Base-by-base conservation (phyloP, 257 asterid genomes). In the Galeopsis tetrahit region DNA sequence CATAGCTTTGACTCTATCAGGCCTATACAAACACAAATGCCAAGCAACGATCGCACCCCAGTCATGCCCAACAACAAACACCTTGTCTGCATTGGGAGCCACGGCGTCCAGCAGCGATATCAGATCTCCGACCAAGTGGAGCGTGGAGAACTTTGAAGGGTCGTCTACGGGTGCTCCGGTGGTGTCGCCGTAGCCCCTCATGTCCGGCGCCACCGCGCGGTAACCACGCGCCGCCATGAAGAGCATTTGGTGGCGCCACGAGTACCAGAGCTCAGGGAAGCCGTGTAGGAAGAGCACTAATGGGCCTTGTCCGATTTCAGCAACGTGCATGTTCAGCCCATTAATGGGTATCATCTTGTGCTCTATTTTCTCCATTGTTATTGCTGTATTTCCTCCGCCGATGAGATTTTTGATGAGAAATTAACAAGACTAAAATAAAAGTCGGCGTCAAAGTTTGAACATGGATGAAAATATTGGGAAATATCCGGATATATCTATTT, bases 201-300 rank as follows among this genome's bases (percentile, higher is more conserved):
- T 73, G 76, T 90, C 96, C 36, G 87, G 96, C 28, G 96, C 96
- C 73, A 82, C 89, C 1, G 86, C 92, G 0, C 85, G 84, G 79
- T 79, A 92, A 13, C 96, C 96, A 13, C 80, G 90, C 40, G 64
- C 85, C 2, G 95, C 96, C 91, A 88, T 31, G 87, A 70, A 88
- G 2, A 55, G 44, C 74, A 92, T 88, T 57, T 92, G 96, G 87
- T 92, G 95, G 75, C 97, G 96, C 98, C 98, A 88, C 3, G 96
- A 80, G 82, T 92, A 90, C 98, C 98, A 90, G 48, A 92, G 91
- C 75, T 92, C 92, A 0, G 97, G 93, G 80, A 90, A 92, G 38
- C 97, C 97, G 72, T 92, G 98, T 28, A 90, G 14, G 85, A 92
- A 85, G 79, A 92, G 95, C 72, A 90, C 85, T 1, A 82, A 2